A percentile compares a stretch with the other conserved stretches of the same genome.
phyloP scores from a whole-genome alignment of 495 filamentous ascomycete species.

The Filosporella fistucella region DNA sequence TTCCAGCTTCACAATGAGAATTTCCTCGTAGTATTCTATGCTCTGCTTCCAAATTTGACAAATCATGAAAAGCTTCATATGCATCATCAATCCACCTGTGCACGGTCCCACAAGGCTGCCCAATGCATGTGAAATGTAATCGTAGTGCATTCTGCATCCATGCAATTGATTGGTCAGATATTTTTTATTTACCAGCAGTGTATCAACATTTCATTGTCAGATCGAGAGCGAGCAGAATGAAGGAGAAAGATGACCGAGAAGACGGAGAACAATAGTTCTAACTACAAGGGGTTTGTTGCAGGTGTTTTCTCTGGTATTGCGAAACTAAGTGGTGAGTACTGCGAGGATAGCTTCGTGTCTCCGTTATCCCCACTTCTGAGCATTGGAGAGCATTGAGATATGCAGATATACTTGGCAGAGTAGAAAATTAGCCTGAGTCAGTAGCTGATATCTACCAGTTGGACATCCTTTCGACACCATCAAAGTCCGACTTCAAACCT shows the following conservation, averaged over 20 bases:
- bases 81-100: too few species aligned
- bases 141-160: neutral
- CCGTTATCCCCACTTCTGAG: neutral
- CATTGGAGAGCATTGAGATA: neutral
- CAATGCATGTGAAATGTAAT: neutral
- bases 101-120: too few species aligned
- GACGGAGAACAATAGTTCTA: conserved; percentile 20
- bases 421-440: too few species aligned
- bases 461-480: conserved; percentile 82
- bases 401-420: too few species aligned
- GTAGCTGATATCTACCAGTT: conserved; percentile 28
- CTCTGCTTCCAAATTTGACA: too few species aligned
- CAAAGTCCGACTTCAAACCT: conserved; percentile 95
- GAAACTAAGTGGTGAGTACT: conserved; percentile 78
- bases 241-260: conserved; percentile 18
- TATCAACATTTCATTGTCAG: too few species aligned
- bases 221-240: too few species aligned
- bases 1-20: too few species aligned
- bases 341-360: too few species aligned
- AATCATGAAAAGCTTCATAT: too few species aligned
- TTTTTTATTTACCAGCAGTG: neutral
- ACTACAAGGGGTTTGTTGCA: conserved; percentile 91
- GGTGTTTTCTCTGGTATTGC: conserved; percentile 91
- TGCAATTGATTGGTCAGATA: neutral
- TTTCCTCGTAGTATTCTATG: too few species aligned